Evolutionary conservation across 352 stramenopile species (phyloP).

Genomic region (Aphanomyces astaci): DNA sequence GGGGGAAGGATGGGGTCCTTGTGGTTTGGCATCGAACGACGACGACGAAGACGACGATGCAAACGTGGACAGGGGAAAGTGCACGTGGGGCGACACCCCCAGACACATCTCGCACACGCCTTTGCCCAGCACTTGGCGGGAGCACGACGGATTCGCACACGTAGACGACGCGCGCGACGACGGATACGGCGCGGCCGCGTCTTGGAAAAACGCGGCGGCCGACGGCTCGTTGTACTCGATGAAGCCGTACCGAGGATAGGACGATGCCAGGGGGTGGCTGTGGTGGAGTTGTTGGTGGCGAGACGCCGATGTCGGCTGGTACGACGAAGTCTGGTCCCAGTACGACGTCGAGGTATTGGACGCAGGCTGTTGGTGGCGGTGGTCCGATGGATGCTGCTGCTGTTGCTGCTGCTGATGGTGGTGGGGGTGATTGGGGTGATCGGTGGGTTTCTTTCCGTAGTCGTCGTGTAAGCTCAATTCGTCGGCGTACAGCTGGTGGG

Average conservation of each 20-base stretch:
- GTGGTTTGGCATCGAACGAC: constrained; percentile 5
- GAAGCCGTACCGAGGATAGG: neutral
- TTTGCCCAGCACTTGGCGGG: constrained; percentile 16
- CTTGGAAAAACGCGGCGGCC: neutral
- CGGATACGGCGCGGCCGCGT: neutral
- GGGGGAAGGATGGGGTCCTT: no score
- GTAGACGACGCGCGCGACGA: neutral
- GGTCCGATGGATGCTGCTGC: neutral
- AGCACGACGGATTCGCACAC: constrained; percentile 7
- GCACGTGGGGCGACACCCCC: constrained; percentile 8
- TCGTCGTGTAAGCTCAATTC: neutral
- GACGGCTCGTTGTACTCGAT: constrained; percentile 6
- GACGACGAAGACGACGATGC: neutral
- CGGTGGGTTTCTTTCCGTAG: neutral
- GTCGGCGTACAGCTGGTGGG: neutral
- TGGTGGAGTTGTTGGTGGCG: neutral
- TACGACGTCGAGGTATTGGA: neutral
- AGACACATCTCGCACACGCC: constrained; percentile 17
- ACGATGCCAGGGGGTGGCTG: neutral
- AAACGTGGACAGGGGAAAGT: constrained; percentile 16
- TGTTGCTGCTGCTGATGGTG: neutral
- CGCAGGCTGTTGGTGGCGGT: neutral
- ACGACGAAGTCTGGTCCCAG: neutral
- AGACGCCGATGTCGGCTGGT: neutral
- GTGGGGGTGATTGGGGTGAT: neutral